phyloP scores from a whole-genome alignment of 345 rosid genomes.

The Salix suchowensis region DNA sequence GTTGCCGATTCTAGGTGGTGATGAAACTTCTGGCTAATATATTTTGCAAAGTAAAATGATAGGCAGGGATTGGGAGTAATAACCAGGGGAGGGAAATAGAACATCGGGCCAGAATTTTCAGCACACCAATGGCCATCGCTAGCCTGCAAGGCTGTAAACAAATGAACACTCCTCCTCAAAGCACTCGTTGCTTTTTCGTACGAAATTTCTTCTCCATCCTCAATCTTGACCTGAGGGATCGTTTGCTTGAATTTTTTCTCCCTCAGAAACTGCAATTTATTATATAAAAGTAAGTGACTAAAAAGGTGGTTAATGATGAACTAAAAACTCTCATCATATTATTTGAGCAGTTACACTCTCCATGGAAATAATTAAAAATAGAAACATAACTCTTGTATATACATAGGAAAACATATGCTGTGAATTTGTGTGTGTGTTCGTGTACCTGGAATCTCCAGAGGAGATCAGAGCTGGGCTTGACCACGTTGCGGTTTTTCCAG shows the following conservation, averaged over 20 bases:
- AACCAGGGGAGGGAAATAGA: constrained; percentile 16
- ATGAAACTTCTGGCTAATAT: too few relatives aligned
- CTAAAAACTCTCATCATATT: too few relatives aligned
- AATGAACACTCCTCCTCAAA: background rate
- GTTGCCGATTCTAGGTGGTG: too few relatives aligned
- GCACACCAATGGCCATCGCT: constrained; percentile 18
- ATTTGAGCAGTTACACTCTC: too few relatives aligned
- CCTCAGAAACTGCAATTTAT: background rate
- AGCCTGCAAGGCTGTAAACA: constrained; percentile 11
- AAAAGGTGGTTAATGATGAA: too few relatives aligned
- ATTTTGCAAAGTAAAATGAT: too few relatives aligned
- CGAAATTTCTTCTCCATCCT: background rate
- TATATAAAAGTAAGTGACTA: too few relatives aligned
- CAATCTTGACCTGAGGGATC: constrained; percentile 1
- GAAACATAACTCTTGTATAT: too few relatives aligned
- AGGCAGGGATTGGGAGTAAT: background rate
- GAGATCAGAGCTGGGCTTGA: constrained; percentile 9
- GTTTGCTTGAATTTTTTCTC: constrained; percentile 13
- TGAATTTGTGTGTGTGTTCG: too few relatives aligned
- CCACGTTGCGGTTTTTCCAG: background rate
- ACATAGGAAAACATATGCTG: too few relatives aligned
- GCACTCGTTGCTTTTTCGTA: background rate
- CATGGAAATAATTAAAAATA: too few relatives aligned
- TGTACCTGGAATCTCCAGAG: constrained; percentile 3
- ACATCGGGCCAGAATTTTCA: constrained; percentile 15